These are phyloP conservation scores for Tylopilus sp. DNA, from an alignment of 768 basidiomycete species.

Conservation along the genomic window DNA sequence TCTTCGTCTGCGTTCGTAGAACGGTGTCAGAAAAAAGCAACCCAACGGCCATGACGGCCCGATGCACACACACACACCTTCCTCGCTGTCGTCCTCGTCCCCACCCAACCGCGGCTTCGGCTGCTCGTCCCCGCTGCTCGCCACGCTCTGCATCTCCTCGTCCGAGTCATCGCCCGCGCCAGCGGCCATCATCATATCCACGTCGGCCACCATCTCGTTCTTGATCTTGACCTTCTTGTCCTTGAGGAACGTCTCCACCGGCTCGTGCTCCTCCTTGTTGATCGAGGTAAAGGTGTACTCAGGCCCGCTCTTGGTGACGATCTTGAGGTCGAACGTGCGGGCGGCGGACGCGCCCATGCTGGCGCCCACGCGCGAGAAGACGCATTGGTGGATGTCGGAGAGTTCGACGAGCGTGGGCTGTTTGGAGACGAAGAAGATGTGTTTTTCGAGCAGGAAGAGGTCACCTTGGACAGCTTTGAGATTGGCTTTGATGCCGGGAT, in stretches of 20 bases:
- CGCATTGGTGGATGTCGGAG: constrained; percentile 82
- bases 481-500: constrained; percentile 96
- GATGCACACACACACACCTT: constrained; percentile 39
- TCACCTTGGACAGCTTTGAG: constrained; percentile 96
- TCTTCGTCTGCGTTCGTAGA: constrained; percentile 70
- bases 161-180: constrained; percentile 68
- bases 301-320: constrained; percentile 79
- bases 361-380: constrained; percentile 91
- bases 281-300: constrained; percentile 91
- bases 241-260: constrained; percentile 79
- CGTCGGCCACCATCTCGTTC: constrained; percentile 93
- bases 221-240: constrained; percentile 92
- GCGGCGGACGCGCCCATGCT: constrained; percentile 79
- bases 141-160: constrained; percentile 80
- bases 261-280: constrained; percentile 92
- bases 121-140: constrained; percentile 62
- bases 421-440: constrained; percentile 96
- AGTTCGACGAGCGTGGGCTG: constrained; percentile 89
- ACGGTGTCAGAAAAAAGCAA: constrained; percentile 8
- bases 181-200: constrained; percentile 66
- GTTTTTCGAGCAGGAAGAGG: constrained; percentile 97
- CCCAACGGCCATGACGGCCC: background rate
- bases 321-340: constrained; percentile 90
- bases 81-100: constrained; percentile 73
- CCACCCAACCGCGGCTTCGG: constrained; percentile 48